Evolutionary conservation across 352 stramenopile species (phyloP), one percentile per base, ranked within the genome.

Genomic region (Pythium sukuiense): DNA sequence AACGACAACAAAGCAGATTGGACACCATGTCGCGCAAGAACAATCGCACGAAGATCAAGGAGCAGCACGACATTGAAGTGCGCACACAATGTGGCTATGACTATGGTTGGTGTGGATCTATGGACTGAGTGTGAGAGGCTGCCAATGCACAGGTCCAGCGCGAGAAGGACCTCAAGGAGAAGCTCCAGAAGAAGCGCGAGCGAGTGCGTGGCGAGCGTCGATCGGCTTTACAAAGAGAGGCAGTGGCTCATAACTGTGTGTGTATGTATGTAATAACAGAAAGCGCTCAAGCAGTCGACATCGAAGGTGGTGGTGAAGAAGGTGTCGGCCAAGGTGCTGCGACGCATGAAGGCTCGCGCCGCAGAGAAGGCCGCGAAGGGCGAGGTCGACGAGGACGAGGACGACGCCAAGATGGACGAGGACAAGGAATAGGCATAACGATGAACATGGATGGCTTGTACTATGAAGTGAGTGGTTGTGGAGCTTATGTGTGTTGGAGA

Each of bases 291-390:
- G 55, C 54, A 72, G 45, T 27, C 45, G 45, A 52, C 6, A 30
- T 55, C 54, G n/a, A 79, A 65, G n/a, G 65, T 71, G 52, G 45
- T 61, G 33, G 68, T 76, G 41, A 81, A 81, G 62, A 81, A 81
- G 63, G 71, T 81, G 32, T 72, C 74, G 48, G 65, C 59, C 57
- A 81, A 81, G 58, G 74, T 81, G 27, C 39, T 76, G 35, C 74
- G 74, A 27, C 74, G 74, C 50, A 81, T 79, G 26, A 65, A 79
- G 62, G 50, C 49, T 18, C 69, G 68, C 5, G 45, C 71, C 52
- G 52, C 57, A 3, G 74, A 81, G 57, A 73, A 71, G 57, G 66
- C 76, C 7, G 63, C 59, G 20, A 65, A 70, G 46, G 61, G 65
- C 43, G 65, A 73, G 6, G 49, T 45, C 50, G 63, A 58, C 26